These are phyloP conservation scores for Calcarisporium arbuscula DNA, from an alignment of 2,329 filamentous ascomycete genomes.

Conservation along the genomic window DNA sequence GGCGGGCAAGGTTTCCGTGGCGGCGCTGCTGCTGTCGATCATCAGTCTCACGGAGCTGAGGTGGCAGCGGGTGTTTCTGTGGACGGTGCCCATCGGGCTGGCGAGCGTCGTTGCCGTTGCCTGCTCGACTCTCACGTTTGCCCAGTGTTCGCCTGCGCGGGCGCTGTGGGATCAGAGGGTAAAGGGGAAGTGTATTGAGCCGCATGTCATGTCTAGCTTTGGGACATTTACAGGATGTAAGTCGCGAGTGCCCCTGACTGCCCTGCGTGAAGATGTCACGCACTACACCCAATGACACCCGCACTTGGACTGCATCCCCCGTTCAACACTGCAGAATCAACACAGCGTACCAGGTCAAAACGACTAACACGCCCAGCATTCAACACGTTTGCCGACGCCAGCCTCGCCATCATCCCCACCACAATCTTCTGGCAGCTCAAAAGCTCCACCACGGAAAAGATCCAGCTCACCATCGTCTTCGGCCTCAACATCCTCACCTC, in stretches of 20 bases:
- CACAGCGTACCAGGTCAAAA: too few relatives aligned
- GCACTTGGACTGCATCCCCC: too few relatives aligned
- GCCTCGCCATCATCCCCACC: constrained; percentile 14
- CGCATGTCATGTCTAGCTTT: constrained; percentile 13
- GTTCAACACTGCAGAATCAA: too few relatives aligned
- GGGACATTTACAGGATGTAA: constrained; percentile 15
- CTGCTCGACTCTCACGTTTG: constrained; percentile 14
- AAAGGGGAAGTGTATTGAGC: constrained; percentile 11
- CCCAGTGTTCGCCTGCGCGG: constrained; percentile 14
- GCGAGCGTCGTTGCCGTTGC: constrained; percentile 12
- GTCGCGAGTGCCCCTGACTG: too few relatives aligned
- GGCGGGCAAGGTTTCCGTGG: constrained; percentile 14
- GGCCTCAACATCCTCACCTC: constrained; percentile 17
- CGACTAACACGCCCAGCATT: constrained; percentile 13
- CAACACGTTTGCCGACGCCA: constrained; percentile 16
- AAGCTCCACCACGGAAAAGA: constrained; percentile 68
- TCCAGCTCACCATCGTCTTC: constrained; percentile 50
- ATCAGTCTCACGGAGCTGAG: constrained; percentile 12
- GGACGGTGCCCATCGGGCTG: constrained; percentile 13
- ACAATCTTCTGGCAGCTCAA: constrained; percentile 60
- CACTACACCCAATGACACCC: too few relatives aligned
- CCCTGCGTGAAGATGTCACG: too few relatives aligned
- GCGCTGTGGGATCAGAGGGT: constrained; percentile 14
- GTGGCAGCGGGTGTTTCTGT: constrained; percentile 15
- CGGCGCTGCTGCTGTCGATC: constrained; percentile 14